Conservation (phyloP, 2,329 filamentous ascomycete genomes). For the Aspergillus transmontanensis region DNA sequence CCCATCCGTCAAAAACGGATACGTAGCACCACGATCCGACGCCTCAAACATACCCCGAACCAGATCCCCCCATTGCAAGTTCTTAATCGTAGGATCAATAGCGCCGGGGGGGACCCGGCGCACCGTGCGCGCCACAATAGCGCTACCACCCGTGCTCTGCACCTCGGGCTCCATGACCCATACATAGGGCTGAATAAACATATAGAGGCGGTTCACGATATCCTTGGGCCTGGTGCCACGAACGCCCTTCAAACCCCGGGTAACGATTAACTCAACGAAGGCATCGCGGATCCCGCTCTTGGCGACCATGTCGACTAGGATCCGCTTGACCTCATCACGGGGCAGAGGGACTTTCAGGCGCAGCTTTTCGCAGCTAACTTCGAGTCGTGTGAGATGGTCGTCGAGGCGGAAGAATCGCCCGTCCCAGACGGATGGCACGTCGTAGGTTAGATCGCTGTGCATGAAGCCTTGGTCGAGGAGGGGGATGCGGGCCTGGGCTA, state of each 20-base stretch:
- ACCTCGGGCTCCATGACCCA: slow-evolving; percentile 54
- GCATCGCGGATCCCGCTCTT: slow-evolving; percentile 53
- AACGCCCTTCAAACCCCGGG: slow-evolving; percentile 50
- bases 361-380: slow-evolving; percentile 50
- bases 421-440: slow-evolving; percentile 56
- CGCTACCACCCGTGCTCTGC: slow-evolving; percentile 45
- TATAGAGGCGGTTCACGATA: slow-evolving; percentile 47
- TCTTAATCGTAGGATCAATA: slow-evolving; percentile 57
- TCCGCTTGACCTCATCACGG: slow-evolving; percentile 41
- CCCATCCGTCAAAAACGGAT: slow-evolving; percentile 55
- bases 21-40: slow-evolving; percentile 48
- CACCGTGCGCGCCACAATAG: slow-evolving; percentile 51
- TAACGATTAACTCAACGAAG: slow-evolving; percentile 56
- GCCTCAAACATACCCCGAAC: slow-evolving; percentile 52
- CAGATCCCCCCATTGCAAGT: slow-evolving; percentile 56
- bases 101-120: slow-evolving; percentile 48
- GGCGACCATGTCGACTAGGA: slow-evolving; percentile 49
- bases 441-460: slow-evolving; percentile 56
- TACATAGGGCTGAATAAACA: slow-evolving; percentile 50
- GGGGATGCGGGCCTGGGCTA: slow-evolving; percentile 53
- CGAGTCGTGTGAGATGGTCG: background rate
- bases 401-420: slow-evolving; percentile 54
- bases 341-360: slow-evolving; percentile 48
- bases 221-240: slow-evolving; percentile 39
- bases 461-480: slow-evolving; percentile 56